Base-by-base conservation (phyloP, 2,329 filamentous ascomycete genomes). In the Talaromyces albobiverticillius region DNA sequence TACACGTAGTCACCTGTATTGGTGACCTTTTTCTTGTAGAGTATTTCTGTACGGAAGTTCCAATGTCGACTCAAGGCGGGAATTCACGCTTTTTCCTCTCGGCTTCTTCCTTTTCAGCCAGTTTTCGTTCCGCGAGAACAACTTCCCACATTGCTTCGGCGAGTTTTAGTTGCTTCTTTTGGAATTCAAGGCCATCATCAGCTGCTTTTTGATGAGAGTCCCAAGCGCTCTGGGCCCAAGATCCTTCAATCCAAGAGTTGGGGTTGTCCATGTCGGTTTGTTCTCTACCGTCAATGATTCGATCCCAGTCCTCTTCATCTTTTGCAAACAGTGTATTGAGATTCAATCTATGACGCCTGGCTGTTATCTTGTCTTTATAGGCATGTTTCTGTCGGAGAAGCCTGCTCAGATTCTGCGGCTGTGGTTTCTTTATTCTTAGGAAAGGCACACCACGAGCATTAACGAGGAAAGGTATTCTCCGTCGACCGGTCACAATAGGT, bases 361-460 rank as follows among this genome's bases (percentile, higher is more conserved):
- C 60, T 32, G 73, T 67, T 25, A 64, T 60, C 9, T 65, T 66
- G 63, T 67, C 67, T 18, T 73, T 68, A 18, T 61, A 67, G 9
- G 62, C 61, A 16, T 72, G 62, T 47, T 72, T 73, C 26, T 59
- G 62, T 43, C 65, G 65, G 51, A 76, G 62, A 2, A 73, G 62
- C 4, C 67, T 60, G 45, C 70, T 74, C 22, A 77, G 56, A 49
- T 65, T 68, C 55, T 63, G 65, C 8, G 74, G 73, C 49, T 75
- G 71, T 1, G 74, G 74, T 46, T 76, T 76, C 48, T 74, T 73
- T 48, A 75, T 73, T 46, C 73, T 70, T 45, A 77, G 60, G 41
- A 76, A 70, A 2, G 74, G 73, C 10, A 76, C 53, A 13, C 72
- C 72, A 7, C 71, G 67, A 11, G 73, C 73, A 59, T 67, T 71